Evolutionary conservation across 108 stramenopile species (phyloP), one percentile per base, ranked within the genome.

Genomic region (Parietichytrium sp.): DNA sequence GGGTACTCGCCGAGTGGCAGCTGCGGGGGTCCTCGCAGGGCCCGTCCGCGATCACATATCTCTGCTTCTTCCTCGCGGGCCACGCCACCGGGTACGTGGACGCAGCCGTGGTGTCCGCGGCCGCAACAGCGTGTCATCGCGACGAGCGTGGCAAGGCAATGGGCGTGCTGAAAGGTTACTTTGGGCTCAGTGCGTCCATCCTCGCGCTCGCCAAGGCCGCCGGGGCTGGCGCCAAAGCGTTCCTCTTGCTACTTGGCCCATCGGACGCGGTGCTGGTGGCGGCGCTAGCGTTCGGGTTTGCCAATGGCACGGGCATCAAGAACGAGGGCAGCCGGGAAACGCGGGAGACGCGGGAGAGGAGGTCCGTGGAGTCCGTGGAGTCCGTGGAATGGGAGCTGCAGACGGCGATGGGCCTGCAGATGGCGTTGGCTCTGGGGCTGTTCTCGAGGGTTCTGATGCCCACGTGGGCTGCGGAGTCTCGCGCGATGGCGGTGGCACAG

Each of bases 111-210:
- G 45, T 72, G 10, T 33, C 38, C 42, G 45, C 38, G 23, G 10
- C 33, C 6, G 61, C 45, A 6, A n/a, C n/a, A n/a, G n/a, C n/a
- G n/a, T n/a, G n/a, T n/a, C n/a, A n/a, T n/a, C 61, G 61, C 38
- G 45, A 72, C 61, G 36, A 45, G 15, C 61, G 61, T 10, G 61
- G 61, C 15, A 72, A 33, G 20, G 61, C 25, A n/a, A 72, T 72
- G 61, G 61, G 61, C 61, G n/a, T 72, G 38, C 61, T 72, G 38
- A 72, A 72, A 42, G 61, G 61, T 10, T 72, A 72, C 61, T 72
- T 72, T 72, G 61, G 61, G 20, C 61, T 72, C 29, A 45, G 38
- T 15, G 61, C 38, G 20, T 23, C 38, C 15, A 8, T 72, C 8
- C 61, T 72, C 0, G 61, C 61, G 42, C 33, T 72, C 6, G 8